Percentiles rank a stretch among this genome's conserved stretches.
phyloP scores from a whole-genome alignment of 306 rosid genomes.

The Casuarina equisetifolia region DNA sequence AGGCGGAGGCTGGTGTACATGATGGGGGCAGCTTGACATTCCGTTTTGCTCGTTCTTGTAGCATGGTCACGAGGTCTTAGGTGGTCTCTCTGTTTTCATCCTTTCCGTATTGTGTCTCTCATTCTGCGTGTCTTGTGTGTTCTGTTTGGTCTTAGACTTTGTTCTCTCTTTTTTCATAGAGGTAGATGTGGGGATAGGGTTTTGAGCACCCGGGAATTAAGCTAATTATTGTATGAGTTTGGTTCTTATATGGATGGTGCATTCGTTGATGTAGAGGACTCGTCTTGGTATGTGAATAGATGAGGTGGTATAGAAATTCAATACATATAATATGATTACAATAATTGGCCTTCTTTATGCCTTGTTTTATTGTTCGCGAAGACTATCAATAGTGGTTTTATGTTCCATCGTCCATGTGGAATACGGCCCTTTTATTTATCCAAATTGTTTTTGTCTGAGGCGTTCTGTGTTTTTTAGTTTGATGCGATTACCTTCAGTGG shows the following conservation, averaged over 20 bases:
- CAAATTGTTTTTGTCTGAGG: neutral
- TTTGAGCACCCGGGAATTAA: conserved; percentile 54
- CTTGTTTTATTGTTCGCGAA: conserved; percentile 8
- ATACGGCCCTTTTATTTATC: no score
- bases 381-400: conserved; percentile 6
- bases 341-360: conserved; percentile 25
- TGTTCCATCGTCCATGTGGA: neutral
- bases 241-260: conserved; percentile 62
- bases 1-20: conserved; percentile 58
- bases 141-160: conserved; percentile 47
- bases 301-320: conserved; percentile 85
- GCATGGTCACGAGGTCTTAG: conserved; percentile 82
- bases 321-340: conserved; percentile 56
- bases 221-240: conserved; percentile 50
- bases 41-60: conserved; percentile 73
- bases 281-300: conserved; percentile 84
- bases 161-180: conserved; percentile 26
- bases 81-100: conserved; percentile 42
- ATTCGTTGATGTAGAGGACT: conserved; percentile 69
- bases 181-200: conserved; percentile 59
- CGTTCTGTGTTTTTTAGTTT: neutral
- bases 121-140: conserved; percentile 36
- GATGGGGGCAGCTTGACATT: conserved; percentile 66
- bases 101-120: conserved; percentile 45
- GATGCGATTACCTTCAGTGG: neutral